Conservation (phyloP, 192 early-diverging fungal species). For the Dissophora globulifera region DNA sequence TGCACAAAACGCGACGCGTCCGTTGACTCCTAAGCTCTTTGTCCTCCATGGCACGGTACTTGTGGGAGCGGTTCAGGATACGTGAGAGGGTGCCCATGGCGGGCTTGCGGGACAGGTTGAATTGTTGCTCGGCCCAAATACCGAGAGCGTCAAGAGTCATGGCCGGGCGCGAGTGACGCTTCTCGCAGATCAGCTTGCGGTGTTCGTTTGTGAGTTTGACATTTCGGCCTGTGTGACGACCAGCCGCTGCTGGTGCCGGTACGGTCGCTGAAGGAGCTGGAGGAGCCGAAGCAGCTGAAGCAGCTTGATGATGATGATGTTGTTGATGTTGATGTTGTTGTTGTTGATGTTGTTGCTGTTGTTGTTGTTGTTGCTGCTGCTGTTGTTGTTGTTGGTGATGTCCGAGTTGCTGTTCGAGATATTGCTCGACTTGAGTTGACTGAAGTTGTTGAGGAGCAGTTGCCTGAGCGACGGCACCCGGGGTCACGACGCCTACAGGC, state of each 20-base stretch:
- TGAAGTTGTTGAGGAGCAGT: not conserved
- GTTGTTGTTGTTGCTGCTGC: constrained; percentile 20
- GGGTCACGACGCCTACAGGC: not conserved
- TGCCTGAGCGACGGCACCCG: not conserved
- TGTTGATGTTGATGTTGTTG: constrained; percentile 15
- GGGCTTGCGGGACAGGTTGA: constrained; percentile 15
- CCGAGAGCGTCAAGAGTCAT: constrained; percentile 33
- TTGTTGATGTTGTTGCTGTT: constrained; percentile 12
- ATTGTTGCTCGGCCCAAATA: constrained; percentile 26
- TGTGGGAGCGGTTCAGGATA: constrained; percentile 20
- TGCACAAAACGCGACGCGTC: constrained; percentile 24
- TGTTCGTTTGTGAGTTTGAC: constrained; percentile 40
- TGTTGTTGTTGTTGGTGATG: constrained; percentile 12
- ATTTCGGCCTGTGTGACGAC: constrained; percentile 28
- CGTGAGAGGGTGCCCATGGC: constrained; percentile 47
- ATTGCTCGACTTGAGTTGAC: not conserved
- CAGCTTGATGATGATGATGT: constrained; percentile 10
- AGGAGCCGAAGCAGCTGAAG: too few species aligned
- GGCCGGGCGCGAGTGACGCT: constrained; percentile 20
- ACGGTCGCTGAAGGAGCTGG: too few species aligned
- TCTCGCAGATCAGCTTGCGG: constrained; percentile 36
- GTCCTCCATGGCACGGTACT: constrained; percentile 25
- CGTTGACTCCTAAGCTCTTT: constrained; percentile 32
- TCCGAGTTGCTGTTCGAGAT: not conserved
- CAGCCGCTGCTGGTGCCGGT: too few species aligned